Evolutionary conservation across 305 asterid genomes (phyloP).

Genomic region (Solanum hybrid): DNA sequence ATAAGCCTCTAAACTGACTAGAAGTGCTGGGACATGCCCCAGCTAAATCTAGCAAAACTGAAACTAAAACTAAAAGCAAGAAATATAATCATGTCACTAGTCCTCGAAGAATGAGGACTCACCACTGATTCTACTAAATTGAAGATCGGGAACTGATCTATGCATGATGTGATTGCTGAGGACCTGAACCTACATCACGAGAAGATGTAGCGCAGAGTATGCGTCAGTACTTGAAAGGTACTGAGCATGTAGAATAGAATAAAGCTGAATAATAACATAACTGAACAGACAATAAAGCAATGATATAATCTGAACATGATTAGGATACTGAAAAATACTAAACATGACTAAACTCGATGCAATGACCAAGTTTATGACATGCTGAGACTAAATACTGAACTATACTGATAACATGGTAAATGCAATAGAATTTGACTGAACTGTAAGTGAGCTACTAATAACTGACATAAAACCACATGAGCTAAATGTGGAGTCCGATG

Average conservation of each 20-base stretch:
- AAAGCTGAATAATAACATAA: no score
- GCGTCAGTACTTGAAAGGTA: neutral
- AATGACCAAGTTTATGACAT: neutral
- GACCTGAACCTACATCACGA: neutral
- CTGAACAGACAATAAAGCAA: neutral
- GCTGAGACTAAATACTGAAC: neutral
- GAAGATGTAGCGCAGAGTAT: neutral
- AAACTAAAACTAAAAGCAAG: neutral
- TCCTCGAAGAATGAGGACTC: neutral
- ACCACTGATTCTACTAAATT: neutral
- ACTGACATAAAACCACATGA: neutral
- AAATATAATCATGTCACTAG: neutral
- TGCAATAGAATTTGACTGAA: no score
- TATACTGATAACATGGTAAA: neutral
- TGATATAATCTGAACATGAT: neutral
- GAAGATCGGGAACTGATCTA: neutral
- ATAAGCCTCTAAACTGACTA: neutral
- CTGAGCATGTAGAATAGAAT: neutral
- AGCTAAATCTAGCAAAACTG: neutral
- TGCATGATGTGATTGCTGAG: neutral
- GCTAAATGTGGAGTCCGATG: neutral
- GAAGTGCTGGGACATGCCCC: neutral
- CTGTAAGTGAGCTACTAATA: neutral
- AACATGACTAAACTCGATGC: neutral
- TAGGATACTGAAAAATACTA: no score